These are phyloP conservation scores for Penicillium sp. DNA, from an alignment of 2,329 filamentous ascomycete genomes.

Conservation along the genomic window DNA sequence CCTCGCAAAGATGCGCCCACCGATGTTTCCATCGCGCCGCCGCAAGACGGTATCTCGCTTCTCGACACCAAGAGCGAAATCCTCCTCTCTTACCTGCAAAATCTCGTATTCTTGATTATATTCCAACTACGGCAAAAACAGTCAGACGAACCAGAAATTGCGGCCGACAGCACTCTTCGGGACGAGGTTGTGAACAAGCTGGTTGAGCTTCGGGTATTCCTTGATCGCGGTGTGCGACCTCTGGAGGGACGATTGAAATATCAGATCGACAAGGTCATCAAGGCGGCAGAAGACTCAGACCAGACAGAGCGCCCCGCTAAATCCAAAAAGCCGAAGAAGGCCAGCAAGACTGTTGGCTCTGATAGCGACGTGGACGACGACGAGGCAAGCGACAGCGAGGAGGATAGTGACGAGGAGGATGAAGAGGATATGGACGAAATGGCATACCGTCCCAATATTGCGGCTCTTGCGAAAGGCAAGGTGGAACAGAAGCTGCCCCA, in stretches of 20 bases:
- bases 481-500: slow-evolving; percentile 39
- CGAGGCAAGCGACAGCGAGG: slow-evolving; percentile 34
- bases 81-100: slow-evolving; percentile 94
- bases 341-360: slow-evolving; percentile 37
- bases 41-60: slow-evolving; percentile 86
- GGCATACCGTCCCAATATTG: slow-evolving; percentile 66
- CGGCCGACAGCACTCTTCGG: slow-evolving; percentile 54
- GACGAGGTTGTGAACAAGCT: slow-evolving; percentile 81
- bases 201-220: slow-evolving; percentile 87
- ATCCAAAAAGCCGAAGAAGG: slow-evolving; percentile 38
- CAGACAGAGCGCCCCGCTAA: slow-evolving; percentile 36
- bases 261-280: slow-evolving; percentile 92
- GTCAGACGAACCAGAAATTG: slow-evolving; percentile 41
- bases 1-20: slow-evolving; percentile 49
- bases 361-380: slow-evolving; percentile 37
- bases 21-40: slow-evolving; percentile 74
- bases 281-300: slow-evolving; percentile 70
- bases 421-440: slow-evolving; percentile 64
- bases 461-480: slow-evolving; percentile 50
- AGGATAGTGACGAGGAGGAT: slow-evolving; percentile 44
- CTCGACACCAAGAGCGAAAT: slow-evolving; percentile 96
- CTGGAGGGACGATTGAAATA: slow-evolving; percentile 91
- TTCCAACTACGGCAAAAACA: slow-evolving; percentile 70
- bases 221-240: slow-evolving; percentile 90
- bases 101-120: slow-evolving; percentile 85